Percentiles rank a stretch among this genome's conserved stretches.
phyloP scores from a whole-genome alignment of 2,329 filamentous ascomycete genomes.

The Fusarium dlaminii region DNA sequence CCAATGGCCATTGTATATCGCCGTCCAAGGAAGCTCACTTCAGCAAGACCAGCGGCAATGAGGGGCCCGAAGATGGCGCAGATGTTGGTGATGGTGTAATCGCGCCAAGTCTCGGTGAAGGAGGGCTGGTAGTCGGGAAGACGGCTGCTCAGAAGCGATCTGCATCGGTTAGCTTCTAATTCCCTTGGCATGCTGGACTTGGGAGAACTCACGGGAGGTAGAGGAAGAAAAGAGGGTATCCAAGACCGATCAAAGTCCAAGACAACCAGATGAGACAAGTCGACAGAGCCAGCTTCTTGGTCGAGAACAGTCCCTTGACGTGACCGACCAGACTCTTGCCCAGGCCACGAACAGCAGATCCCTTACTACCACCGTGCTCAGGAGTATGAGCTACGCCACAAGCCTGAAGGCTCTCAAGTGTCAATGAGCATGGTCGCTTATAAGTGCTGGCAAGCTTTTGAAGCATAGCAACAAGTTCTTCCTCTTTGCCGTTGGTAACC shows the following conservation, averaged over 20 bases:
- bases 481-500: neutral
- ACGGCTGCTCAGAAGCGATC: neutral
- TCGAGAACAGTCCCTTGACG: neutral
- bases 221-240: conserved; percentile 79
- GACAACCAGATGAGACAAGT: neutral
- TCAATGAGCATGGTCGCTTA: neutral
- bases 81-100: neutral
- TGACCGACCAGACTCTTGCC: neutral
- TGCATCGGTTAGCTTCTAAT: neutral
- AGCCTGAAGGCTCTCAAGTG: neutral
- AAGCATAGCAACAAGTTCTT: neutral
- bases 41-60: neutral
- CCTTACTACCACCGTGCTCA: neutral
- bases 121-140: neutral
- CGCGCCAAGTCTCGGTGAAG: neutral
- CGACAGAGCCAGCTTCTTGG: neutral
- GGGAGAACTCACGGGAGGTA: conserved; percentile 65
- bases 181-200: accelerated
- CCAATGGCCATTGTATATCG: neutral
- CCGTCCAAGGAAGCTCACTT: neutral
- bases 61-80: neutral
- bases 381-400: neutral
- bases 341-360: neutral
- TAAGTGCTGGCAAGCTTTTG: neutral
- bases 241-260: conserved; percentile 69